Evolutionary conservation across 371 early-diverging fungal genomes (phyloP), one percentile per base, ranked within the genome.

Genomic region (Mucor piriformis): DNA sequence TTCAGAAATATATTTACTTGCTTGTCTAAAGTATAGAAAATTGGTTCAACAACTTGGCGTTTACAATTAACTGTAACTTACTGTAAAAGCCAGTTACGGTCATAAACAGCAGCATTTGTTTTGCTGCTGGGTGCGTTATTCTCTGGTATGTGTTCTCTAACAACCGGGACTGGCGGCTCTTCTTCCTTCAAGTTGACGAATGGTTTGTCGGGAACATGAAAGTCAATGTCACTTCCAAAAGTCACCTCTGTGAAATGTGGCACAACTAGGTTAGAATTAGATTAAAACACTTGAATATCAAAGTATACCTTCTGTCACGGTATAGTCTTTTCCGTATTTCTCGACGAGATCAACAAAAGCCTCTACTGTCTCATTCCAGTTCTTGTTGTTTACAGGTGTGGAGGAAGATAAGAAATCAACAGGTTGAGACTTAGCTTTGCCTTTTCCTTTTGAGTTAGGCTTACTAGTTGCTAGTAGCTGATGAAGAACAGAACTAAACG

Each of bases 81-180:
- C 76, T 66, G 25, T 34, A 81, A 63, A 18, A 83, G 61, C 83
- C 83, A 83, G 50, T 78, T 61, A 13, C 77, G 78, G 42, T 79
- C 80, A 57, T 69, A 83, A 6, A 73, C 57, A 24, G 55, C 57
- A 15, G 37, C 40, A 20, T 16, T 42, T 2, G 16, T 42, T 18
- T 42, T 42, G 5, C 18, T 18, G 6, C 1, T 38, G 16, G 6
- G 18, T 18, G 18, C 27, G 2, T 32, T 34, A 27, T 25, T 33
- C 20, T 37, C 6, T 3, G 20, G 38, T 3, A 47, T 5, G 2
- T 27, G 38, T 35, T 2, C 16, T 3, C 6, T 6, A 21, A 6
- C 2, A 34, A n/a, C n/a, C n/a, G 13, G 0, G 35, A 27, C n/a
- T 27, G 38, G 20, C 1, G 29, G 33, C 6, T 24, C 12, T 15